phyloP scores from a whole-genome alignment of 768 basidiomycete species.

The Hortiboletus campestris region DNA sequence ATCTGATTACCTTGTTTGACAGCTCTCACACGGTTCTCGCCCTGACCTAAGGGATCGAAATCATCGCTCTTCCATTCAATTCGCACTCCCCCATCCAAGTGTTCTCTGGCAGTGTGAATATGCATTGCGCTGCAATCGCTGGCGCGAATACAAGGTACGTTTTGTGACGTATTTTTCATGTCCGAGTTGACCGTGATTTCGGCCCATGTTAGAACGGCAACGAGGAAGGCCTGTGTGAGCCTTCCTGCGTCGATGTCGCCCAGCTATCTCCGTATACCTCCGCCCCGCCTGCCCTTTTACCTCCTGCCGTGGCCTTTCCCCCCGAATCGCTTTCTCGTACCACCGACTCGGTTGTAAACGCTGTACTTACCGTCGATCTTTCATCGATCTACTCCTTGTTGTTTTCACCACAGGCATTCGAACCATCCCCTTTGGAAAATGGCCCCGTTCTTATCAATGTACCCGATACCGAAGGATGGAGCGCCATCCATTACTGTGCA shows the following conservation, averaged over 20 bases:
- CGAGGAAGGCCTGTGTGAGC: slow-evolving; percentile 27
- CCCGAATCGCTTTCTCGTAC: slow-evolving; percentile 40
- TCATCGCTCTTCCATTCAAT: slow-evolving; percentile 70
- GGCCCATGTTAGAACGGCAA: slow-evolving; percentile 29
- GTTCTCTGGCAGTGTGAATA: slow-evolving; percentile 72
- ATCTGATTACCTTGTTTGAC: slow-evolving; percentile 4
- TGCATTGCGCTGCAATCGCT: slow-evolving; percentile 58
- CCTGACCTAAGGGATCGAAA: slow-evolving; percentile 73
- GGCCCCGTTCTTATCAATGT: slow-evolving; percentile 61
- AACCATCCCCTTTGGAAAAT: slow-evolving; percentile 39
- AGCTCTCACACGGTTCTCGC: slow-evolving; percentile 64
- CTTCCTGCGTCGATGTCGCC: slow-evolving; percentile 20
- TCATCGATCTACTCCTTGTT: slow-evolving; percentile 53
- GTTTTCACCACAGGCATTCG: slow-evolving; percentile 46
- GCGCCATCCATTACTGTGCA: slow-evolving; percentile 69
- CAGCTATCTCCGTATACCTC: slow-evolving; percentile 29
- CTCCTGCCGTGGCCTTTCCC: slow-evolving; percentile 34
- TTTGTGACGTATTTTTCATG: background rate
- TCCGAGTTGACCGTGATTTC: slow-evolving; percentile 2
- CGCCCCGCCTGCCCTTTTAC: slow-evolving; percentile 25
- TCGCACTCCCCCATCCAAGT: slow-evolving; percentile 57
- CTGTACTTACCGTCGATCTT: slow-evolving; percentile 49
- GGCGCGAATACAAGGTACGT: slow-evolving; percentile 57
- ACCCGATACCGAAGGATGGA: slow-evolving; percentile 69
- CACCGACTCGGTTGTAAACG: slow-evolving; percentile 54